These are phyloP conservation scores for Pythium aphanidermatum DNA, from an alignment of 352 stramenopile genomes.

Conservation along the genomic window DNA sequence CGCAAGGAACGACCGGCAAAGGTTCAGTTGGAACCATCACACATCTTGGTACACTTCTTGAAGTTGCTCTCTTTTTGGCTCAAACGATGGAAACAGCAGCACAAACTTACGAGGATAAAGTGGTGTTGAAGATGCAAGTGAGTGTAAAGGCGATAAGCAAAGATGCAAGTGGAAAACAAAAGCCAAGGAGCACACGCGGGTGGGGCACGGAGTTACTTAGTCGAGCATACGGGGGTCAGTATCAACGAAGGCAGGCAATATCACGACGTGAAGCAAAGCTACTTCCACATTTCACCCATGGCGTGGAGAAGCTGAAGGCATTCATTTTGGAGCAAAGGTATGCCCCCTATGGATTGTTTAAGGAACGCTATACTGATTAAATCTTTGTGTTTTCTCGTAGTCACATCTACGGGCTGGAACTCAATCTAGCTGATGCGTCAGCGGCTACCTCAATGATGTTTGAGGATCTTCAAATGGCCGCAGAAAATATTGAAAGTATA, in stretches of 20 bases:
- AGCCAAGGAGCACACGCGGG: conserved; percentile 13
- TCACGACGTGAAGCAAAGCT: conserved; percentile 52
- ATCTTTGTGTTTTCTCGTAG: neutral
- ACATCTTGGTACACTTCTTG: conserved; percentile 35
- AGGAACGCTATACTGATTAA: neutral
- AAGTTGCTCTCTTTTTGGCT: conserved; percentile 24
- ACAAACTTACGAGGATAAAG: conserved; percentile 51
- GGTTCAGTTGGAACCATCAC: conserved; percentile 20
- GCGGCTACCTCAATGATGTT: no score
- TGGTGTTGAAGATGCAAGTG: conserved; percentile 64
- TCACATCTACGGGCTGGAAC: neutral
- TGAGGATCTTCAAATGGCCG: no score
- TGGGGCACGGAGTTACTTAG: conserved; percentile 52
- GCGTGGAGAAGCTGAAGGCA: conserved; percentile 47
- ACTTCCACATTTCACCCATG: conserved; percentile 59
- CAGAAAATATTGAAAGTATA: no score
- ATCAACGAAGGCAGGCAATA: conserved; percentile 42
- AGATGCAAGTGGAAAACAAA: neutral
- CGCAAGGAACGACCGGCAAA: conserved; percentile 1
- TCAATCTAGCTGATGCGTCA: no score
- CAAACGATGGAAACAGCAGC: conserved; percentile 32
- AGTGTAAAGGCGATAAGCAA: neutral
- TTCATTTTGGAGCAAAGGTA: conserved; percentile 14
- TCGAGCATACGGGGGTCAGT: conserved; percentile 50
- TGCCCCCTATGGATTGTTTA: no score